Evolutionary conservation across 2,329 filamentous ascomycete genomes (phyloP).

Genomic region (Diaporthe eres): DNA sequence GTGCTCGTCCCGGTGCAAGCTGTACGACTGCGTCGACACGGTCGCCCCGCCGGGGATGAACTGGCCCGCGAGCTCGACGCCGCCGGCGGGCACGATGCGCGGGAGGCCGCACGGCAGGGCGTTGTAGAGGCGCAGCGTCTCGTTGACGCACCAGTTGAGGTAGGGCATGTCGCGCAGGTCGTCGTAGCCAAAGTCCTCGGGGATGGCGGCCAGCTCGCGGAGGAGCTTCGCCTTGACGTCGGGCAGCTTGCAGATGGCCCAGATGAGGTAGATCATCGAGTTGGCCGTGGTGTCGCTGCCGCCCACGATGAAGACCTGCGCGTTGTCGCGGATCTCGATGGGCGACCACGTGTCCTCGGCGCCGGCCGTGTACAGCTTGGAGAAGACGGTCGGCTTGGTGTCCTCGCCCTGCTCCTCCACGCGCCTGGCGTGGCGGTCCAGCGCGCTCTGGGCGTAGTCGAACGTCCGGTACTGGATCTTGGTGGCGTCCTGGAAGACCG

Average conservation of each 20-base stretch:
- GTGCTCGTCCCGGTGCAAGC: slow-evolving; percentile 58
- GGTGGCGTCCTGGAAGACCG: slow-evolving; percentile 43
- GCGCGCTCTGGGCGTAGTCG: slow-evolving; percentile 37
- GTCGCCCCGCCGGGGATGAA: slow-evolving; percentile 56
- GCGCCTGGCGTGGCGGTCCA: slow-evolving; percentile 44
- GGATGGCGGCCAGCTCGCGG: slow-evolving; percentile 53
- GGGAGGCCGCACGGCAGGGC: slow-evolving; percentile 58
- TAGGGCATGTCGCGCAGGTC: slow-evolving; percentile 56
- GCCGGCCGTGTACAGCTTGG: slow-evolving; percentile 53
- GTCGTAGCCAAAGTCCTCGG: slow-evolving; percentile 49
- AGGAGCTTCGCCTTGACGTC: slow-evolving; percentile 51
- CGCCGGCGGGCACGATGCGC: slow-evolving; percentile 55
- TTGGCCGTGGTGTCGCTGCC: slow-evolving; percentile 67
- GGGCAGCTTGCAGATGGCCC: slow-evolving; percentile 52
- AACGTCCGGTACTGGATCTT: slow-evolving; percentile 39
- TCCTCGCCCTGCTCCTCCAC: slow-evolving; percentile 39
- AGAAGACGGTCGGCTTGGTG: slow-evolving; percentile 53
- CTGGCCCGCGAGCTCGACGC: slow-evolving; percentile 55
- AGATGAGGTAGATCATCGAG: slow-evolving; percentile 63
- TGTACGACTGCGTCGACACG: slow-evolving; percentile 60
- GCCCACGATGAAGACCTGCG: slow-evolving; percentile 61
- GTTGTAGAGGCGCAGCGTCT: slow-evolving; percentile 60
- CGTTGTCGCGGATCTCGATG: slow-evolving; percentile 56
- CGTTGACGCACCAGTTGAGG: slow-evolving; percentile 59
- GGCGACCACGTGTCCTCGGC: slow-evolving; percentile 47